Percentiles rank a stretch among this genome's conserved stretches.
These are phyloP conservation scores for Leptoxyphium fumago DNA, from an alignment of 2,329 filamentous ascomycete species.

Conservation along the genomic window DNA sequence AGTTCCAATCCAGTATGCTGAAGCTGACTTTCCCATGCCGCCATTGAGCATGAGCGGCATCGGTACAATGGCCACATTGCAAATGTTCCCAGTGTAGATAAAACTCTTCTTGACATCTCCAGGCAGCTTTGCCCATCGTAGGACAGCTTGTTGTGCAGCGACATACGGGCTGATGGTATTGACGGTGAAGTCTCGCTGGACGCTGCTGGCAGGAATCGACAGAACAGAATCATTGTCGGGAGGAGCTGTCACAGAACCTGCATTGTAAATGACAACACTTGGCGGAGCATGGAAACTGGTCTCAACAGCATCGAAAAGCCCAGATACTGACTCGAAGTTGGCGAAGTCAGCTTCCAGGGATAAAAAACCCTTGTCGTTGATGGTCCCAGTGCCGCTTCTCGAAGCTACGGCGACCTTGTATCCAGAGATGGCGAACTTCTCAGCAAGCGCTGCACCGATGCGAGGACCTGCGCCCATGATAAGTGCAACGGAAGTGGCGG, in stretches of 20 bases:
- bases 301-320: conserved; percentile 21
- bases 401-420: conserved; percentile 30
- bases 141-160: conserved; percentile 24
- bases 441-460: conserved; percentile 24
- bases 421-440: conserved; percentile 25
- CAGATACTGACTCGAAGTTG: conserved; percentile 8
- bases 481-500: conserved; percentile 14
- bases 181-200: conserved; percentile 21
- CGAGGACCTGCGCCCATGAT: conserved; percentile 32
- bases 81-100: conserved; percentile 28
- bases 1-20: conserved; percentile 23
- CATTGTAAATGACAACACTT: conserved; percentile 31
- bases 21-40: conserved; percentile 27
- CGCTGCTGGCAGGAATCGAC: conserved; percentile 17
- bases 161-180: conserved; percentile 26
- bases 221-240: conserved; percentile 9
- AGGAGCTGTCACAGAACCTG: conserved; percentile 1
- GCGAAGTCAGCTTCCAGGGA: not conserved
- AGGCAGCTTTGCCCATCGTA: conserved; percentile 13
- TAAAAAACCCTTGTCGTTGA: conserved; percentile 13
- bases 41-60: conserved; percentile 18
- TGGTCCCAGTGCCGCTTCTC: conserved; percentile 21
- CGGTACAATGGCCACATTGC: conserved; percentile 17
- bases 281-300: conserved; percentile 26
- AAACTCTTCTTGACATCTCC: conserved; percentile 18